Base-by-base conservation (phyloP, 2,329 filamentous ascomycete genomes). In the Leptographium lundbergii region DNA sequence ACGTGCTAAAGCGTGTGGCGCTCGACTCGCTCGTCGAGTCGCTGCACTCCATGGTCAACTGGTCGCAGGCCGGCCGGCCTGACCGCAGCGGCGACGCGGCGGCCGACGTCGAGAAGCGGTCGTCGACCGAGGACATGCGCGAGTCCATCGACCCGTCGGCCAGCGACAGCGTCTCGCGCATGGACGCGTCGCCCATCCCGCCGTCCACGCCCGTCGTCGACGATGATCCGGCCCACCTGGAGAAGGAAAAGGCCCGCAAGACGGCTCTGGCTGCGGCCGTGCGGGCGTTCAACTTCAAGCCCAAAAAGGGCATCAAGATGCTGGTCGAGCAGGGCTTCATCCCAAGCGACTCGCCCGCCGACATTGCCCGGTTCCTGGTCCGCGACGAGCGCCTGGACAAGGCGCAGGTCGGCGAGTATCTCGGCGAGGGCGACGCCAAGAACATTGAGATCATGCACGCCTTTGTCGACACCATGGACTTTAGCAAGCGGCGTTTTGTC, bases 401-500 rank as follows among this genome's bases (percentile, higher is more conserved):
- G 73, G 84, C 88, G 5, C 87, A 91, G 68, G 86, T 99, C 53
- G 94, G 94, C 66, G 94, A 99, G 70, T 99, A 88, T 65, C 80
- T 99, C 7, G 94, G 94, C 50, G 94, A 99, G 71, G 94, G 91
- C 39, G 92, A 99, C 13, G 79, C 90, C 1, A 86, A 91, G 68
- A 95, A 97, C 68, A 91, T 99, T 66, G 90, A 92, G 62, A 95
- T 90, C 65, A 99, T 99, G 94, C 94, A 99, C 71, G 89, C 91
- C 5, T 99, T 99, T 71, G 92, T 99, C 14, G 92, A 99, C 66
- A 75, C 79, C 24, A 96, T 99, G 91, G 89, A 97, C 54, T 99
- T 99, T 66, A 81, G 83, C 11, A 91, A 91, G 71, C 89, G 86
- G 59, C 86, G 91, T 2, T 99, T 99, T 66, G 92, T 96, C 7